Evolutionary conservation across 2,329 filamentous ascomycete genomes (phyloP).

Genomic region (Fusarium newnesense): DNA sequence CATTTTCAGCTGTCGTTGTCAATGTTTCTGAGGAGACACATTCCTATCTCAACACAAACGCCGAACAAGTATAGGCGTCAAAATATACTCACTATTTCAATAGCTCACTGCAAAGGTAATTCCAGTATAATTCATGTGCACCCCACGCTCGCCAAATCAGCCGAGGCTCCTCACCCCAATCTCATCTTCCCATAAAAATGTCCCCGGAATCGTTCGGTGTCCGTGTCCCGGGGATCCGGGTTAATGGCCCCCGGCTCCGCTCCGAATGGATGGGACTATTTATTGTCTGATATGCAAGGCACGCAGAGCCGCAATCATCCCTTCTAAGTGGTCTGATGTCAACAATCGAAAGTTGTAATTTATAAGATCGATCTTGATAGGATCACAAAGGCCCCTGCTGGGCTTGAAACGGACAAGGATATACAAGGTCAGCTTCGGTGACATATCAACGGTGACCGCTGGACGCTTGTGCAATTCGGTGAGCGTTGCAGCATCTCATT

Average conservation of each 20-base stretch:
- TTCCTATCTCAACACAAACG: neutral
- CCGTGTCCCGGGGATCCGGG: slow-evolving; percentile 9
- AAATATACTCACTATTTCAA: neutral
- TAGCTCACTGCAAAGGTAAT: neutral
- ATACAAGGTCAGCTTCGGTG: neutral
- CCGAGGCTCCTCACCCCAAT: neutral
- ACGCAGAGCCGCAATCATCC: slow-evolving; percentile 23
- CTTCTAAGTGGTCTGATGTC: slow-evolving; percentile 29
- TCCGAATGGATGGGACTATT: slow-evolving; percentile 18
- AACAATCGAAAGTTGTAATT: slow-evolving; percentile 33
- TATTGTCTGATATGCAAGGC: slow-evolving; percentile 35
- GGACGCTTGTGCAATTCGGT: too few species aligned
- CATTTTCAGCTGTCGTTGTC: neutral
- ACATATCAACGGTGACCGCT: neutral
- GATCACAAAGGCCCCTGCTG: neutral
- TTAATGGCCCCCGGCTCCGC: slow-evolving; percentile 16
- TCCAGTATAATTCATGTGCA: neutral
- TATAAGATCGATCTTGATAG: slow-evolving; percentile 5
- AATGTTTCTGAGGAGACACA: neutral
- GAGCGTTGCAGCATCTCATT: neutral
- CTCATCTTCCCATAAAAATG: neutral
- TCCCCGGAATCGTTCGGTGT: slow-evolving; percentile 9
- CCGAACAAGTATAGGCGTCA: neutral
- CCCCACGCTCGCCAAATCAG: slow-evolving; percentile 6
- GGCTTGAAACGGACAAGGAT: neutral